Evolutionary conservation across 192 early-diverging fungal genomes (phyloP).

Genomic region (Backusella luteola): DNA sequence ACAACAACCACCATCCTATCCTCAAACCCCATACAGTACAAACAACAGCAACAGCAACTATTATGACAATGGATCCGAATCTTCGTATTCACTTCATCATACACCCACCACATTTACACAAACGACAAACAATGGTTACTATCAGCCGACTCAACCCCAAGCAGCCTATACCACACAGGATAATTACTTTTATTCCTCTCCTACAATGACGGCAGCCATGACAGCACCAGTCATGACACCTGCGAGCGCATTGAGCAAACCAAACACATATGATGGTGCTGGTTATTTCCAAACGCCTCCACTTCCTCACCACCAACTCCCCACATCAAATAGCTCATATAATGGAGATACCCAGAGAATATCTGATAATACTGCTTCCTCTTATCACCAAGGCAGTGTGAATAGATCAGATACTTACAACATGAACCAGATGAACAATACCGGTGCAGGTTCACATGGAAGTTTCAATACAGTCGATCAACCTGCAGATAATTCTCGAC

Average conservation of each 20-base stretch:
- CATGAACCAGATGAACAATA: not conserved
- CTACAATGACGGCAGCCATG: not conserved
- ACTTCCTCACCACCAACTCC: not conserved
- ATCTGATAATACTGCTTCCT: not conserved
- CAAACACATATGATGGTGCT: constrained; percentile 4
- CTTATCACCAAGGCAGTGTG: not conserved
- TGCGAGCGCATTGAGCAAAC: not conserved
- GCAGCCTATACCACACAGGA: not conserved
- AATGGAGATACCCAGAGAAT: not conserved
- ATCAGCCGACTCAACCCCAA: not conserved
- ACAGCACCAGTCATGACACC: not conserved
- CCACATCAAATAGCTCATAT: not conserved
- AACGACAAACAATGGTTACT: not conserved
- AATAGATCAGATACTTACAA: not conserved
- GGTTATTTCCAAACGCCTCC: not conserved
- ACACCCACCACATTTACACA: not conserved
- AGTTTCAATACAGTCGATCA: constrained; percentile 2
- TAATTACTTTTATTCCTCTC: not conserved
- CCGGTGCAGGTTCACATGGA: not conserved
- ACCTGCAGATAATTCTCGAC: not conserved
- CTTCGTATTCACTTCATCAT: not conserved
- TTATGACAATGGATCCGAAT: not conserved
- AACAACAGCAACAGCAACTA: not conserved
- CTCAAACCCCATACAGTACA: not conserved
- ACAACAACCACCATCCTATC: not conserved